These are phyloP conservation scores for Bryoglossum gracile DNA, from an alignment of 495 filamentous ascomycete genomes.

Conservation along the genomic window DNA sequence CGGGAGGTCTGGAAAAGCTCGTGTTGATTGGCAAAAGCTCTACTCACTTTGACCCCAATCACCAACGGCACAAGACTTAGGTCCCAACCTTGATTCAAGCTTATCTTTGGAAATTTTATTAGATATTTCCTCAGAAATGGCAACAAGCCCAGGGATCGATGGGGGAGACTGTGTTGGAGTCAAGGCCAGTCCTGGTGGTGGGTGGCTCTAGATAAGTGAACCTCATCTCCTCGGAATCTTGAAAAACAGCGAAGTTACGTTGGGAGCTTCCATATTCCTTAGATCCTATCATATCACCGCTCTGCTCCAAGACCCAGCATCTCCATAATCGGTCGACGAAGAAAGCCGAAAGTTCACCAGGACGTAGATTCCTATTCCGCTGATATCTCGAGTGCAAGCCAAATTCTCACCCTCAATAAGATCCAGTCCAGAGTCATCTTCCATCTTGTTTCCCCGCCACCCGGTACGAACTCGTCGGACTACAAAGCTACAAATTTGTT, in stretches of 20 bases:
- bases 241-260: neutral
- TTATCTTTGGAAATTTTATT: too few species aligned
- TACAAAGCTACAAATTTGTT: conserved; percentile 82
- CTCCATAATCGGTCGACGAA: conserved; percentile 72
- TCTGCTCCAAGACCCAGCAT: conserved; percentile 59
- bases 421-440: conserved; percentile 77
- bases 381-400: conserved; percentile 70
- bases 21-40: neutral
- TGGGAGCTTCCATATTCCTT: conserved; percentile 48
- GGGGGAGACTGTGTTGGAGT: neutral
- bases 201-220: neutral
- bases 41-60: too few species aligned
- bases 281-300: conserved; percentile 56
- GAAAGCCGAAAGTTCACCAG: conserved; percentile 55
- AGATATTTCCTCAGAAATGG: neutral
- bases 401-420: conserved; percentile 57
- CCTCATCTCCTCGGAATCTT: neutral
- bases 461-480: conserved; percentile 35
- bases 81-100: too few species aligned
- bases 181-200: neutral
- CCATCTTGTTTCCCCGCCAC: conserved; percentile 75
- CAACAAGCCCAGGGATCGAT: neutral
- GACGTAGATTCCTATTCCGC: conserved; percentile 65
- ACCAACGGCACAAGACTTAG: too few species aligned
- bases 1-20: too few species aligned